Percentiles rank a stretch among this genome's conserved stretches.
Conservation (phyloP, 768 basidiomycete genomes). For the Lactarius akahatsu region DNA sequence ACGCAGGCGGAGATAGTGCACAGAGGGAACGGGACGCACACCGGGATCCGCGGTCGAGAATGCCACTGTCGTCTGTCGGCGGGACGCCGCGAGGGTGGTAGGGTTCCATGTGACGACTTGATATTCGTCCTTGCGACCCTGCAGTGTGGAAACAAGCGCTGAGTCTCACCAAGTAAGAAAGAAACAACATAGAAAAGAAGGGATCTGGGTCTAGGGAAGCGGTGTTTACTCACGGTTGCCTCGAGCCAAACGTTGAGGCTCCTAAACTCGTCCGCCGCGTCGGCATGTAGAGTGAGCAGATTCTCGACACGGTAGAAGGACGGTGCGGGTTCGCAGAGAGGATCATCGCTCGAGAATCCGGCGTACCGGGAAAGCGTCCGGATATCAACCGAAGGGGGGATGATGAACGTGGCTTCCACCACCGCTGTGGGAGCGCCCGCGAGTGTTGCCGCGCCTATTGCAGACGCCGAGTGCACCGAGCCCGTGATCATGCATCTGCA, state of each 20-base stretch:
- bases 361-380: conserved; percentile 21
- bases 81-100: conserved; percentile 5
- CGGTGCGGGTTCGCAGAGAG: conserved; percentile 11
- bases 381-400: conserved; percentile 21
- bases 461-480: not conserved
- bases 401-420: conserved; percentile 11
- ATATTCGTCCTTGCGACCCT: conserved; percentile 13
- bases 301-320: conserved; percentile 22
- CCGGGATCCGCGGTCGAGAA: conserved; percentile 35
- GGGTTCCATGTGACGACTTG: conserved; percentile 20
- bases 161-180: not conserved
- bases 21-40: conserved; percentile 36
- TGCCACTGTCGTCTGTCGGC: conserved; percentile 27
- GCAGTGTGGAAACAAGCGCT: not conserved
- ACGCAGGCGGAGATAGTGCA: conserved; percentile 39
- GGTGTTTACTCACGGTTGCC: conserved; percentile 32
- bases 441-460: not conserved
- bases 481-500: conserved; percentile 21
- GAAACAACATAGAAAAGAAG: not conserved
- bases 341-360: conserved; percentile 15
- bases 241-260: conserved; percentile 37
- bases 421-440: too few relatives aligned
- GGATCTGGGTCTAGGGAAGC: not conserved
- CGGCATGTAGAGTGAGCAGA: conserved; percentile 15
- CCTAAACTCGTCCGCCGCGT: conserved; percentile 32